Evolutionary conservation across 2,329 filamentous ascomycete species (phyloP).

Genomic region (Stemphylium lycopersici): DNA sequence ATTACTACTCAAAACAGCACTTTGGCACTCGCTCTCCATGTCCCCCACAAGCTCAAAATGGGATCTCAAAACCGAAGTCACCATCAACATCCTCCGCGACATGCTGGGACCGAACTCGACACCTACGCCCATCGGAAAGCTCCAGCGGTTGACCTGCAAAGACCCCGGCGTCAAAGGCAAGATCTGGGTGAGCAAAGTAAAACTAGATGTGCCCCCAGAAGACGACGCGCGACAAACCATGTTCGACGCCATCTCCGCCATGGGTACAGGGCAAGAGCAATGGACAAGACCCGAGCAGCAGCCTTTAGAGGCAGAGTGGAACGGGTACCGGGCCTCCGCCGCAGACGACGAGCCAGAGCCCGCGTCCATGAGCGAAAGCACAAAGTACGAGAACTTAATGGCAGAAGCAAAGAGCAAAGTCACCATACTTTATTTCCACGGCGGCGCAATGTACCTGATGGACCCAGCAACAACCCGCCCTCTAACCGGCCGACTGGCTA

Average conservation of each 20-base stretch:
- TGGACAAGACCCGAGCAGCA: constrained; percentile 57
- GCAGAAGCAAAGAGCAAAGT: constrained; percentile 67
- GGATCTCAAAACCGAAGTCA: constrained; percentile 76
- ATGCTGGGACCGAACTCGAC: constrained; percentile 38
- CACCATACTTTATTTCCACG: constrained; percentile 76
- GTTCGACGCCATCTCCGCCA: constrained; percentile 61
- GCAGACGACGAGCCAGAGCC: constrained; percentile 59
- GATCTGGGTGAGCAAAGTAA: constrained; percentile 80
- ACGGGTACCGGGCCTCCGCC: constrained; percentile 67
- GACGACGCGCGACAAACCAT: constrained; percentile 61
- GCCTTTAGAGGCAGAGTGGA: constrained; percentile 76
- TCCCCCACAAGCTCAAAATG: constrained; percentile 77
- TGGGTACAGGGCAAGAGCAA: constrained; percentile 51
- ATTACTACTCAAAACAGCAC: constrained; percentile 64
- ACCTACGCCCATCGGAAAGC: constrained; percentile 36
- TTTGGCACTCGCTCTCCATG: constrained; percentile 69
- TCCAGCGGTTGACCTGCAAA: constrained; percentile 66
- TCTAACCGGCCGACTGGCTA: constrained; percentile 66
- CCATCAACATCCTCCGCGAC: constrained; percentile 70
- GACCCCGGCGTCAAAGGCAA: constrained; percentile 75
- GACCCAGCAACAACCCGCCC: constrained; percentile 72
- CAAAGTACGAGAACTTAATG: constrained; percentile 71
- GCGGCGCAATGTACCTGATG: constrained; percentile 74
- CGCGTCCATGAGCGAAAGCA: constrained; percentile 61
- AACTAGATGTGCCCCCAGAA: constrained; percentile 64